A percentile compares a stretch with the other conserved stretches of the same genome.
phyloP scores from a whole-genome alignment of 768 basidiomycete genomes.

The Boletellus sp. region DNA sequence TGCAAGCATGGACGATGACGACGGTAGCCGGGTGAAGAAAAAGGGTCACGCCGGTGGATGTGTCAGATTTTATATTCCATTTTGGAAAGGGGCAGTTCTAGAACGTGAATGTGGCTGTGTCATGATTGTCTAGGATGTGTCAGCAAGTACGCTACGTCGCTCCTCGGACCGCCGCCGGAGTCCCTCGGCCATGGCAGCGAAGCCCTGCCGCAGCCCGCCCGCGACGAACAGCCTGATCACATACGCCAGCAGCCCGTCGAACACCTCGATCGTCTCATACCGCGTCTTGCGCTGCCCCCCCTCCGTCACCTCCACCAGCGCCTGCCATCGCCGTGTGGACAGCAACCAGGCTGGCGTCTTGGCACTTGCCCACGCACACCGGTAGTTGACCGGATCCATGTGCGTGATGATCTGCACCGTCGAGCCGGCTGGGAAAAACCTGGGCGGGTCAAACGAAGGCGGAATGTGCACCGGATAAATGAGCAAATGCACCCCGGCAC shows the following conservation, averaged over 20 bases:
- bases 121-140: constrained; percentile 25
- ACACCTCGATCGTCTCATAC: constrained; percentile 65
- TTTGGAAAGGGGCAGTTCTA: constrained; percentile 15
- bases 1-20: constrained; percentile 18
- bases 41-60: constrained; percentile 4
- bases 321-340: constrained; percentile 60
- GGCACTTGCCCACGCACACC: constrained; percentile 52
- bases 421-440: constrained; percentile 33
- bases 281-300: constrained; percentile 46
- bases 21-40: constrained; percentile 2
- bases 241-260: constrained; percentile 53
- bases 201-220: constrained; percentile 41
- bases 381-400: constrained; percentile 51
- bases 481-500: constrained; percentile 44
- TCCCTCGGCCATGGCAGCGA: constrained; percentile 52
- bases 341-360: constrained; percentile 47
- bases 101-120: constrained; percentile 27
- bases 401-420: constrained; percentile 45
- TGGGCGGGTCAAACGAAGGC: constrained; percentile 46
- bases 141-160: constrained; percentile 1
- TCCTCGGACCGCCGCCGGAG: constrained; percentile 52
- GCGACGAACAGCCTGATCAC: constrained; percentile 44
- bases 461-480: constrained; percentile 57
- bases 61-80: constrained; percentile 16
- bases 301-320: constrained; percentile 42